A percentile compares a stretch with the other conserved stretches of the same genome.
phyloP scores from a whole-genome alignment of 192 early-diverging fungal genomes.

The Backusella sp. region DNA sequence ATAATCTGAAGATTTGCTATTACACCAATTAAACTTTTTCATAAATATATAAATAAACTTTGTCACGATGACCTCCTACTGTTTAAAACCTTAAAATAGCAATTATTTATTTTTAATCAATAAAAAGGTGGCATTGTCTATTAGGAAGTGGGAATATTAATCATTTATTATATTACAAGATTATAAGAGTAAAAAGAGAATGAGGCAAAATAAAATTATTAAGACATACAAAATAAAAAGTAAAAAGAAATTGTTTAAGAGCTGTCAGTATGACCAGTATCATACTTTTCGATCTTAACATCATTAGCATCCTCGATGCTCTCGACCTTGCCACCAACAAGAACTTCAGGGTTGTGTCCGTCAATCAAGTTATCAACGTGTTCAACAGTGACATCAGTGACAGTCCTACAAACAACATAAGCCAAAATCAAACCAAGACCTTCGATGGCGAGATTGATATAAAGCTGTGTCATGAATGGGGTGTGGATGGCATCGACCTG shows the following conservation, averaged over 20 bases:
- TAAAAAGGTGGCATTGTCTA: not conserved
- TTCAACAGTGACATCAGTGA: slow-evolving; percentile 36
- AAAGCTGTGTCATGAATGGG: slow-evolving; percentile 46
- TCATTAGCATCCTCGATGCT: slow-evolving; percentile 9
- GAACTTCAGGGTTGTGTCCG: slow-evolving; percentile 14
- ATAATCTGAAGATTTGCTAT: not conserved
- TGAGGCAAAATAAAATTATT: not conserved
- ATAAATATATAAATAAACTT: not conserved
- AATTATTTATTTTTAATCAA: not conserved
- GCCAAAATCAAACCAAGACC: slow-evolving; percentile 32
- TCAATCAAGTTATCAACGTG: slow-evolving; percentile 28
- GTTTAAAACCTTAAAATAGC: not conserved
- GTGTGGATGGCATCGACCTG: slow-evolving; percentile 61
- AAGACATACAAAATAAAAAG: slow-evolving; percentile 1
- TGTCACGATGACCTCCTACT: not conserved
- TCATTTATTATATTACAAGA: slow-evolving; percentile 16
- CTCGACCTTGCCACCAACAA: slow-evolving; percentile 31
- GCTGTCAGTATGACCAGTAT: not conserved
- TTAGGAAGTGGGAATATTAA: not conserved
- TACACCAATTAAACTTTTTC: not conserved
- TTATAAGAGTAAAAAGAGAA: not conserved
- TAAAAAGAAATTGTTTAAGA: not conserved
- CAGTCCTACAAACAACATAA: slow-evolving; percentile 23
- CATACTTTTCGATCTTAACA: not conserved
- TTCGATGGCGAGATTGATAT: slow-evolving; percentile 23